These are phyloP conservation scores for Cladosporium colombiae DNA, from an alignment of 2,329 filamentous ascomycete genomes.

Conservation along the genomic window DNA sequence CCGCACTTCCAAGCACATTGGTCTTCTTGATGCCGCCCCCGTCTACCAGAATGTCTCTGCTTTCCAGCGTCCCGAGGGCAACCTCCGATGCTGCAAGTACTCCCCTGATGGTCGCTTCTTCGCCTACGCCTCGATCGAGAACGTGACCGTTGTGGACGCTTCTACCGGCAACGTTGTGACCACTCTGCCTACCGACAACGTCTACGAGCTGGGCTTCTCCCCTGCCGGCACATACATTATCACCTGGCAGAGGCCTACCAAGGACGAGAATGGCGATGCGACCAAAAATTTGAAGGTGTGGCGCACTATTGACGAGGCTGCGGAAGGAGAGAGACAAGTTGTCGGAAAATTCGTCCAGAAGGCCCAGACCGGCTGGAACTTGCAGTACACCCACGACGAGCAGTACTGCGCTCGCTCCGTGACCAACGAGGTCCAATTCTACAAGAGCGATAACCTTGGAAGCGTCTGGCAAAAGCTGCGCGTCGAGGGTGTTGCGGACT, in stretches of 20 bases:
- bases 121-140: slow-evolving; percentile 87
- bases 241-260: slow-evolving; percentile 91
- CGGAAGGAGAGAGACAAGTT: slow-evolving; percentile 67
- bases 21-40: slow-evolving; percentile 87
- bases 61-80: slow-evolving; percentile 83
- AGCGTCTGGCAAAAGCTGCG: slow-evolving; percentile 95
- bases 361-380: slow-evolving; percentile 91
- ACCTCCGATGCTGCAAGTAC: slow-evolving; percentile 91
- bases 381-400: slow-evolving; percentile 95
- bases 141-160: slow-evolving; percentile 82
- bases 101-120: slow-evolving; percentile 95
- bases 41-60: slow-evolving; percentile 82
- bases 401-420: slow-evolving; percentile 86
- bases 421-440: slow-evolving; percentile 98
- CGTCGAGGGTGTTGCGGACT: slow-evolving; percentile 86
- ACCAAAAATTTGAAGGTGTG: slow-evolving; percentile 97
- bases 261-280: slow-evolving; percentile 91
- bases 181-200: slow-evolving; percentile 74
- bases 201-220: slow-evolving; percentile 94
- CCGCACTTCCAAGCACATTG: slow-evolving; percentile 95
- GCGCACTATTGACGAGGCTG: slow-evolving; percentile 72
- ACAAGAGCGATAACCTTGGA: slow-evolving; percentile 74
- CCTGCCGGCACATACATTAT: slow-evolving; percentile 89
- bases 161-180: slow-evolving; percentile 73
- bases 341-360: slow-evolving; percentile 94